Percentiles rank a stretch among this genome's conserved stretches.
These are phyloP conservation scores for Fusarium concolor DNA, from an alignment of 2,329 filamentous ascomycete genomes.

Conservation along the genomic window DNA sequence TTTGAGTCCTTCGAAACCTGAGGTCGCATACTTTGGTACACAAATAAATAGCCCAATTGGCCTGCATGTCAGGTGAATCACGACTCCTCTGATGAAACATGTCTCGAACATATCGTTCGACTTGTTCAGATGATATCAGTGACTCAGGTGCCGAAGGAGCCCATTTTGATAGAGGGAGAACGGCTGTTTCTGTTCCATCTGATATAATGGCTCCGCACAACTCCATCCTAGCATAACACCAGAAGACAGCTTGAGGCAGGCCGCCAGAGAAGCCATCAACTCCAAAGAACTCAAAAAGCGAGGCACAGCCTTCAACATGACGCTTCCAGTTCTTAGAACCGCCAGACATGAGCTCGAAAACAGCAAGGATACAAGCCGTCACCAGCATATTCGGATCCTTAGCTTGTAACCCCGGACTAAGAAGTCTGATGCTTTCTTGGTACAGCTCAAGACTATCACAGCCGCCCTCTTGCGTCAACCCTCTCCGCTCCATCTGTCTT, in stretches of 20 bases:
- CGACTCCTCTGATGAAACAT: constrained; percentile 48
- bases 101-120: constrained; percentile 29
- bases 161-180: constrained; percentile 63
- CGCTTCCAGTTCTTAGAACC: constrained; percentile 63
- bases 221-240: constrained; percentile 70
- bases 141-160: constrained; percentile 44
- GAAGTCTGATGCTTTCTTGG: constrained; percentile 61
- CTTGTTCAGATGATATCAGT: constrained; percentile 8
- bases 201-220: constrained; percentile 66
- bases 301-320: constrained; percentile 67
- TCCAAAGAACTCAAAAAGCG: constrained; percentile 61
- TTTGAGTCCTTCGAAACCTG: constrained; percentile 49
- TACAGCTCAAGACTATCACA: constrained; percentile 65
- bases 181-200: constrained; percentile 59
- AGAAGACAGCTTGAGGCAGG: constrained; percentile 66
- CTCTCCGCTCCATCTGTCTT: constrained; percentile 62
- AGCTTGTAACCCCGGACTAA: constrained; percentile 56
- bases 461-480: constrained; percentile 57
- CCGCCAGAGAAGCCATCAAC: constrained; percentile 59
- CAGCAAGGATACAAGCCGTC: constrained; percentile 60
- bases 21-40: constrained; percentile 62
- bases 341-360: constrained; percentile 62
- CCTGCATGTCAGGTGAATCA: constrained; percentile 60
- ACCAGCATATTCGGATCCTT: constrained; percentile 59
- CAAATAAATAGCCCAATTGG: constrained; percentile 66